Evolutionary conservation across 1,284 basidiomycete species (phyloP).

Genomic region (Leccinum subrobustum): DNA sequence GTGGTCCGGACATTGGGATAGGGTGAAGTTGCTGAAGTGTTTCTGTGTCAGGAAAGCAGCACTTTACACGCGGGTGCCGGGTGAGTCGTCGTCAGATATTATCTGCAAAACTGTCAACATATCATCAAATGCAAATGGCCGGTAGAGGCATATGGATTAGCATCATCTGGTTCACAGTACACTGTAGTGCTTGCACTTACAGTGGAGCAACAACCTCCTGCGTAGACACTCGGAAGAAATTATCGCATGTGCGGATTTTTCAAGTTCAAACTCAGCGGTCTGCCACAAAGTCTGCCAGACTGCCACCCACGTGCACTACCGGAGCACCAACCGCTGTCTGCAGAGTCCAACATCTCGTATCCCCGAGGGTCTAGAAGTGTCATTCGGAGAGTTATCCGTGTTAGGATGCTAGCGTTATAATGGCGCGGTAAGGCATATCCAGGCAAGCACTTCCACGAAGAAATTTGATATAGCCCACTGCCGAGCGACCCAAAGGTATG

Average conservation of each 20-base stretch:
- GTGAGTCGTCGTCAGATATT: not conserved
- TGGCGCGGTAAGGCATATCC: too few relatives aligned
- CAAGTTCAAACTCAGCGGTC: not conserved
- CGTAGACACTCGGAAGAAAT: not conserved
- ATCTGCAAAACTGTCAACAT: not conserved
- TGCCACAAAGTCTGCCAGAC: not conserved
- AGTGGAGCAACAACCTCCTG: not conserved
- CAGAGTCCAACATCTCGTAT: not conserved
- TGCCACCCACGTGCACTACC: not conserved
- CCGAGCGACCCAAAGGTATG: too few relatives aligned
- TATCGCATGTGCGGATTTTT: not conserved
- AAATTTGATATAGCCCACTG: too few relatives aligned
- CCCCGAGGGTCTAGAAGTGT: not conserved
- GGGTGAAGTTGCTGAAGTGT: not conserved
- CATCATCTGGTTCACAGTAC: not conserved
- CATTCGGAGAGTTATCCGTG: not conserved
- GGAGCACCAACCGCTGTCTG: not conserved
- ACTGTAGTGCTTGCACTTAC: not conserved
- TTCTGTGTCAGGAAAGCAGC: not conserved
- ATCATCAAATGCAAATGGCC: not conserved
- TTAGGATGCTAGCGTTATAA: not conserved
- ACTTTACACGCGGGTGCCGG: not conserved
- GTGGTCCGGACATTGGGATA: slow-evolving; percentile 18
- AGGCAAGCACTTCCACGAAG: too few relatives aligned
- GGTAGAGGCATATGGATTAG: not conserved